Evolutionary conservation across 2,329 filamentous ascomycete genomes (phyloP), one percentile per base, ranked within the genome.

Genomic region (Fusarium lateritium): DNA sequence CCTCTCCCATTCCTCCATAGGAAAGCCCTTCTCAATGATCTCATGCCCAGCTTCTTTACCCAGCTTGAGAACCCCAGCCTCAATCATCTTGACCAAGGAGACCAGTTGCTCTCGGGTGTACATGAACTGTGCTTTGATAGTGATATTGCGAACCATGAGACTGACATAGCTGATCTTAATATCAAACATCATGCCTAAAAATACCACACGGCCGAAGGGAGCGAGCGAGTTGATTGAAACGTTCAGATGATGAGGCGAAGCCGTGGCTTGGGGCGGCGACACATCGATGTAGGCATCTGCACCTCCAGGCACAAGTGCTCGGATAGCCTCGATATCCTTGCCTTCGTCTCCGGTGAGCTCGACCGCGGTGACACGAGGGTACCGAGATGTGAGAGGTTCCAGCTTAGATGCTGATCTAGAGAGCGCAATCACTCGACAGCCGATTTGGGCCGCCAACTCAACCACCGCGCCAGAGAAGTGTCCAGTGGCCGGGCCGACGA

Each of bases 381-480:
- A 57, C 0, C 19, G 54, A 3, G 56, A 62, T 9, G 52, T 62
- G 1, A 73, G 42, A 14, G 65, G 62, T 1, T 49, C 36, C 1
- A 73, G 19, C n/a, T 62, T 71, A 1, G 51, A 43, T 0, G 47
- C 46, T 2, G 59, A 62, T 2, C 70, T 56, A 0, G 67, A 67
- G 19, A 71, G 47, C 1, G 70, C 70, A 26, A 73, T 69, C 1
- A 73, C 70, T 5, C 45, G 49, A 5, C 65, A 71, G 3, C 70
- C 70, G 4, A 73, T 60, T 15, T 71, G 67, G 2, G 62, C 67
- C 3, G 59, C 67, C 1, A 69, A 0, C 11, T 73, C 70, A 2
- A 58, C 62, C 0, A 69, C 62, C 0, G 67, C 65, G 1, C 70
- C 68, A 0, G 70, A 73, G 15, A 67, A 73, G 8, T 73, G 65